These are phyloP conservation scores for Salix arbutifolia DNA, from an alignment of 345 rosid species.

Conservation along the genomic window DNA sequence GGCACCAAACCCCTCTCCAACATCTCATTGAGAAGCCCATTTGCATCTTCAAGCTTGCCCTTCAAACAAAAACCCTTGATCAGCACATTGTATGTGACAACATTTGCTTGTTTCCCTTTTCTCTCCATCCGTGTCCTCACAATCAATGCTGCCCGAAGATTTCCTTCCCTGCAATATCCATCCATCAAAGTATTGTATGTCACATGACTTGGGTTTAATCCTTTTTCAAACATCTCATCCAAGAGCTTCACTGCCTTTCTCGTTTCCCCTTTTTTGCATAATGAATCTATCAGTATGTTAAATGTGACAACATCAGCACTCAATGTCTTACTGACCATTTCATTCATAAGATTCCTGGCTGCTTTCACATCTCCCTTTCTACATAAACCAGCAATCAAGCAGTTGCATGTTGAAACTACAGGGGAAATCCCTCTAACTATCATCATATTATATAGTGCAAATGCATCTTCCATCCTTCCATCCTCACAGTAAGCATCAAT, in stretches of 20 bases:
- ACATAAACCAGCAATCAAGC: slow-evolving; percentile 68
- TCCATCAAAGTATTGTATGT: slow-evolving; percentile 71
- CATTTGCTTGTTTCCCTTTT: slow-evolving; percentile 55
- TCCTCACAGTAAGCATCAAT: slow-evolving; percentile 68
- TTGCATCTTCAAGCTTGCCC: slow-evolving; percentile 69
- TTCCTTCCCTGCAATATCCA: slow-evolving; percentile 67
- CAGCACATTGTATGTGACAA: slow-evolving; percentile 62
- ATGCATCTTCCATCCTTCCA: slow-evolving; percentile 53
- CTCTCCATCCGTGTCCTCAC: slow-evolving; percentile 64
- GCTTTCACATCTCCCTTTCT: slow-evolving; percentile 36
- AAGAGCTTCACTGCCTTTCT: slow-evolving; percentile 57
- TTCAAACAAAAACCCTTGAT: slow-evolving; percentile 58
- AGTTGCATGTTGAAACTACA: slow-evolving; percentile 54
- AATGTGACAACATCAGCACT: slow-evolving; percentile 54
- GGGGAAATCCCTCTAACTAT: slow-evolving; percentile 44
- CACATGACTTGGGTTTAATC: slow-evolving; percentile 59
- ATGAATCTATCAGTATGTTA: slow-evolving; percentile 57
- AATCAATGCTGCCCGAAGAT: slow-evolving; percentile 58
- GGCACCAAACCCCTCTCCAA: slow-evolving; percentile 80
- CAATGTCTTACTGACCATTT: slow-evolving; percentile 42
- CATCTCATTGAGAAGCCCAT: slow-evolving; percentile 78
- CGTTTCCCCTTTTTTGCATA: slow-evolving; percentile 53
- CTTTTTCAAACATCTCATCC: slow-evolving; percentile 44
- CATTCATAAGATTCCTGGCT: slow-evolving; percentile 41
- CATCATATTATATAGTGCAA: slow-evolving; percentile 46